These are phyloP conservation scores for Irpex sp. DNA, from an alignment of 1,284 basidiomycete species.

Conservation along the genomic window DNA sequence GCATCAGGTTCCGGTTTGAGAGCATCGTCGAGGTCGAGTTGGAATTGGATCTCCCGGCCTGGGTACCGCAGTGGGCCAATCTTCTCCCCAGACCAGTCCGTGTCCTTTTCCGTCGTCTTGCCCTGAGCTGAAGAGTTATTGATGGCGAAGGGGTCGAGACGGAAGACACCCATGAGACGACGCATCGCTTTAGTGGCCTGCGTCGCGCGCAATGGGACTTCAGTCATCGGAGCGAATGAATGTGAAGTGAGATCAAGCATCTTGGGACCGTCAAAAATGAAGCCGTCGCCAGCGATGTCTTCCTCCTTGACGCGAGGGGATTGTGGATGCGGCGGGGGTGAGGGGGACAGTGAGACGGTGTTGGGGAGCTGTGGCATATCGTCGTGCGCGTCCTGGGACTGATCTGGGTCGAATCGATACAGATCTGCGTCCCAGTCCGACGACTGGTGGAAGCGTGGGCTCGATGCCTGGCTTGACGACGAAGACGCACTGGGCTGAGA, in stretches of 20 bases:
- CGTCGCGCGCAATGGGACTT: conserved; percentile 71
- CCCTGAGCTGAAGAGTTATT: conserved; percentile 38
- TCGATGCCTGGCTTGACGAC: conserved; percentile 3
- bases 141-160: conserved; percentile 72
- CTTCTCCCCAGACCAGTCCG: conserved; percentile 22
- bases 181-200: conserved; percentile 65
- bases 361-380: neutral
- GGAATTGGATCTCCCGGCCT: conserved; percentile 25
- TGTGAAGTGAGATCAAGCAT: neutral
- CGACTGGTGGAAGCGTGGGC: neutral
- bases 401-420: conserved; percentile 7
- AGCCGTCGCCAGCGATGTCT: conserved; percentile 4
- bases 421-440: conserved; percentile 10
- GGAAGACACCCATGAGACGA: conserved; percentile 70
- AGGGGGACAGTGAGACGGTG: neutral
- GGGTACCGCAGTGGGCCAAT: conserved; percentile 25
- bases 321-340: neutral
- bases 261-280: conserved; percentile 10
- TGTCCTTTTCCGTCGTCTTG: conserved; percentile 17
- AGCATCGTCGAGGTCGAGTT: conserved; percentile 17
- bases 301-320: conserved; percentile 12
- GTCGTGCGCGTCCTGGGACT: neutral
- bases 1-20: conserved; percentile 4
- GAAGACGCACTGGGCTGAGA: conserved; percentile 3
- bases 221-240: conserved; percentile 35